These are phyloP conservation scores for Pleurotus djamor DNA, from an alignment of 768 basidiomycete genomes.

Conservation along the genomic window DNA sequence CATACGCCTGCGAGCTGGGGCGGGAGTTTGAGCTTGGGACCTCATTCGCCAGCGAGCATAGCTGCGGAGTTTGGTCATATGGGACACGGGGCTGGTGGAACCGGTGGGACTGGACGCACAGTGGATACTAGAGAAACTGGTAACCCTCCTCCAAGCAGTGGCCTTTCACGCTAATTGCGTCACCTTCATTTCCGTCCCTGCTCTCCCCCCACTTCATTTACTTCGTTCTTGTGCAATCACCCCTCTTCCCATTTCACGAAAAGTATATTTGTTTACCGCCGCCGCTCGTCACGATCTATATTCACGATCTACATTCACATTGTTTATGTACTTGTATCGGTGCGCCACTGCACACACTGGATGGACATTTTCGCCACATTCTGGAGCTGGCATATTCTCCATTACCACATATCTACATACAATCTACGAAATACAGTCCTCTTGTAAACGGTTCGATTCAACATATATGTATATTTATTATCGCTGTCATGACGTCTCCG, in stretches of 20 bases:
- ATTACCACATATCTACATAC: no score
- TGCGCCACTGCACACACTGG: no score
- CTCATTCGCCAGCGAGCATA: not conserved
- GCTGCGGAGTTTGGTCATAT: not conserved
- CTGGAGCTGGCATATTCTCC: no score
- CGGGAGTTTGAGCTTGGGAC: not conserved
- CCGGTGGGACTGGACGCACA: not conserved
- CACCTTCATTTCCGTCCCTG: not conserved
- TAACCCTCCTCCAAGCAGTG: not conserved
- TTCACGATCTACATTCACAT: no score
- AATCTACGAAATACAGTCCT: no score
- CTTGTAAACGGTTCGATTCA: no score
- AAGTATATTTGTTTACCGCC: not conserved
- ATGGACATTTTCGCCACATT: no score
- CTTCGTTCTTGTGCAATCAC: not conserved
- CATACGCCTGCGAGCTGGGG: not conserved
- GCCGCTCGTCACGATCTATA: no score
- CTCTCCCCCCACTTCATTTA: no score
- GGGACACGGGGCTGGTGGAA: not conserved
- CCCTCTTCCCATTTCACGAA: not conserved
- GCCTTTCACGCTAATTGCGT: not conserved
- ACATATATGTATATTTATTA: no score
- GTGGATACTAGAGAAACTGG: not conserved
- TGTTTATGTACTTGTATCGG: no score
- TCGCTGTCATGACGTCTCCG: no score